Evolutionary conservation across 805 yeast genomes (phyloP).

Genomic region (Candida coquimbonensis): DNA sequence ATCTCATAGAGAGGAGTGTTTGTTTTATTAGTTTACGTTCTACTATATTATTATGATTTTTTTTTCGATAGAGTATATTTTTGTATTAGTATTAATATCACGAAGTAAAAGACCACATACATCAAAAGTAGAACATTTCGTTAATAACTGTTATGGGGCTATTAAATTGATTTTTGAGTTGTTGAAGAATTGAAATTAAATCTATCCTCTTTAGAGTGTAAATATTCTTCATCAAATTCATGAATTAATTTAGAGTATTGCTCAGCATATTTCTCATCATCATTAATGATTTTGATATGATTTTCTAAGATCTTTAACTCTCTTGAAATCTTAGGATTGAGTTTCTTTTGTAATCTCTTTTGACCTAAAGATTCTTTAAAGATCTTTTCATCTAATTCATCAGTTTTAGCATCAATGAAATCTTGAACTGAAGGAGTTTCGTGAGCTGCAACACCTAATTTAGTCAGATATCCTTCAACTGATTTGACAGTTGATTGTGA

Average conservation of each 20-base stretch:
- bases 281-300: slow-evolving; percentile 16
- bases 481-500: background rate
- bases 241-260: slow-evolving; percentile 11
- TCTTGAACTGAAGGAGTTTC: slow-evolving; percentile 3
- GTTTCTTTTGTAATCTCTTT: slow-evolving; percentile 17
- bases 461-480: slow-evolving; percentile 7
- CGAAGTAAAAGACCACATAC: no score
- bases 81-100: no score
- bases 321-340: slow-evolving; percentile 16
- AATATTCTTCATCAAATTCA: slow-evolving; percentile 18
- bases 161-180: slow-evolving; percentile 9
- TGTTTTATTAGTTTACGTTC: background rate
- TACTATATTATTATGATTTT: background rate
- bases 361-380: slow-evolving; percentile 18
- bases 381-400: slow-evolving; percentile 17
- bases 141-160: no score
- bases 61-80: background rate
- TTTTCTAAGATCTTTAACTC: slow-evolving; percentile 9
- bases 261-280: slow-evolving; percentile 12
- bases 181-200: slow-evolving; percentile 9
- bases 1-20: no score
- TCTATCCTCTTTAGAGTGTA: slow-evolving; percentile 12
- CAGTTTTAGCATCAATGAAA: slow-evolving; percentile 11
- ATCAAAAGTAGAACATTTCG: no score
- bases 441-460: slow-evolving; percentile 5